A percentile compares a stretch with the other conserved stretches of the same genome.
Conservation (phyloP, 106 monocot genomes). For the Acanthochlamys bracteata region DNA sequence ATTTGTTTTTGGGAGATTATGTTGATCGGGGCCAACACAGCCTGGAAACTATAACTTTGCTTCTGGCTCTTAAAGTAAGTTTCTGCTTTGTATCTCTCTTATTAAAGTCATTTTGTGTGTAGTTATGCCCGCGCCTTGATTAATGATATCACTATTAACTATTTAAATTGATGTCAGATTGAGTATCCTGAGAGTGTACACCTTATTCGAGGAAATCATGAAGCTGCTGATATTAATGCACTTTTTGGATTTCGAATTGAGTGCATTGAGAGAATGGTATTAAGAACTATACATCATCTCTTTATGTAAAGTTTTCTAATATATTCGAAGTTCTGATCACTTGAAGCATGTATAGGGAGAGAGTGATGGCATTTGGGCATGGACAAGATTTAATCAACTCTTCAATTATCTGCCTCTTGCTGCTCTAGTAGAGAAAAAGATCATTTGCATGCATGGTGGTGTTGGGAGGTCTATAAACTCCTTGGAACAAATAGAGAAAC, state of each 20-base stretch:
- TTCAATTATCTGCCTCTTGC: constrained; percentile 91
- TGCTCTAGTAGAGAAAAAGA: constrained; percentile 95
- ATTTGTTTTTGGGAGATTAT: constrained; percentile 98
- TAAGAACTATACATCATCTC: constrained; percentile 5
- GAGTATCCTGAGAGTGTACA: constrained; percentile 95
- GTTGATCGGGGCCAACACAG: constrained; percentile 98
- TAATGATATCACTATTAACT: background rate
- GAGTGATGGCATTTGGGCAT: constrained; percentile 98
- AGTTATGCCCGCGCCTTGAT: background rate
- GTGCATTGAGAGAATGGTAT: constrained; percentile 99
- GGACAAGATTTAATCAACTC: constrained; percentile 93
- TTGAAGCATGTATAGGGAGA: constrained; percentile 60
- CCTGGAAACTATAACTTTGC: constrained; percentile 89
- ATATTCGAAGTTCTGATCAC: constrained; percentile 13
- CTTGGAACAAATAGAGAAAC: constrained; percentile 93
- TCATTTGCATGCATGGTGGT: constrained; percentile 99
- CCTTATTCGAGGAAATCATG: constrained; percentile 95
- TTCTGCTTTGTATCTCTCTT: constrained; percentile 1
- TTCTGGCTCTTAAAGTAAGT: constrained; percentile 94
- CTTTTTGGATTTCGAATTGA: constrained; percentile 97
- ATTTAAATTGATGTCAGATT: constrained; percentile 45
- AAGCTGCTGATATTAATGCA: constrained; percentile 99
- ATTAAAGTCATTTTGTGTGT: background rate
- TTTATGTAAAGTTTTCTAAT: too few species aligned
- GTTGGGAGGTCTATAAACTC: constrained; percentile 94